phyloP scores from a whole-genome alignment of 768 basidiomycete genomes.

The Rhodotorula taiwanensis region DNA sequence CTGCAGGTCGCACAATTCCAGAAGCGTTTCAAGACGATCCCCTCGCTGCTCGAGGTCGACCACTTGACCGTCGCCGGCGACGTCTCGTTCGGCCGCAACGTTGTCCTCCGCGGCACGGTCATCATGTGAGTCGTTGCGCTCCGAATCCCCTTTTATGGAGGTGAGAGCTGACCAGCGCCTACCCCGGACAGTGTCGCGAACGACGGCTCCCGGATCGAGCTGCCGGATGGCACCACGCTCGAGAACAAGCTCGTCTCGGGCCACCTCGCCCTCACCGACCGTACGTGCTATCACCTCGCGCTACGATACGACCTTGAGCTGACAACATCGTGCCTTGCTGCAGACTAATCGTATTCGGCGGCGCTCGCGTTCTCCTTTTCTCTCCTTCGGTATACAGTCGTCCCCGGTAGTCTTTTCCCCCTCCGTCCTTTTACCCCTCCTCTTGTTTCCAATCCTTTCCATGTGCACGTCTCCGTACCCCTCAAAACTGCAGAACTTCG shows the following conservation, averaged over 20 bases:
- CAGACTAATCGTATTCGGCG: no score
- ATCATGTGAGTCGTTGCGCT: constrained; percentile 49
- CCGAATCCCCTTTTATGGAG: constrained; percentile 59
- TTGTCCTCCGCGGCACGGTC: constrained; percentile 28
- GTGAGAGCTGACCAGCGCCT: no score
- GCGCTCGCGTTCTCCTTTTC: no score
- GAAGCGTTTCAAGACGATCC: constrained; percentile 91
- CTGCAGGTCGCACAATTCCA: constrained; percentile 82
- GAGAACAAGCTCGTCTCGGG: constrained; percentile 53
- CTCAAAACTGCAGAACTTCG: no score
- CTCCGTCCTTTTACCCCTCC: no score
- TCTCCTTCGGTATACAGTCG: no score
- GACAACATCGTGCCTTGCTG: no score
- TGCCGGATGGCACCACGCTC: constrained; percentile 72
- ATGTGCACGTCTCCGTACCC: no score
- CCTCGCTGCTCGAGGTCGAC: constrained; percentile 83
- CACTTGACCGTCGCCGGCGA: constrained; percentile 74
- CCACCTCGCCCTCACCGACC: constrained; percentile 4
- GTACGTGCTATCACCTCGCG: neutral
- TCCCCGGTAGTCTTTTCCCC: no score
- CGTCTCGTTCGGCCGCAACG: constrained; percentile 37
- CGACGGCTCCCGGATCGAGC: constrained; percentile 72
- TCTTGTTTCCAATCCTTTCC: no score
- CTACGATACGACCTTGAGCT: no score
- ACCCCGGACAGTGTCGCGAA: constrained; percentile 55